phyloP scores from a whole-genome alignment of 169 alveolate species.

The Babesia bovis region DNA sequence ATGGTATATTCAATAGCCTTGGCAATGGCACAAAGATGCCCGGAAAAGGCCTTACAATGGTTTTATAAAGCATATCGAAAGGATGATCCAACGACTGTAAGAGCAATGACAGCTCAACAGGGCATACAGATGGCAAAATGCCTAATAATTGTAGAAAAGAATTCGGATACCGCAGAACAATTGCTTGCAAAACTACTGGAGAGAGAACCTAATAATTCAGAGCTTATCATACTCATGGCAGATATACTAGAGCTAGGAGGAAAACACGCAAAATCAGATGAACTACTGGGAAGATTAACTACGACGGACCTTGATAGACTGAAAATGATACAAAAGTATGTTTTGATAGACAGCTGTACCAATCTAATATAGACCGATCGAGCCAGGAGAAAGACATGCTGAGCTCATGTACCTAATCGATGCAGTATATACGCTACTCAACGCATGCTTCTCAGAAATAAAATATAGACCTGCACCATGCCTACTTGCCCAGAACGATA shows the following conservation, averaged over 20 bases:
- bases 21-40: constrained; percentile 16
- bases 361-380: constrained; percentile 38
- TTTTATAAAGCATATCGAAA: constrained; percentile 44
- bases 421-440: not conserved
- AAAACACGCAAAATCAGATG: constrained; percentile 53
- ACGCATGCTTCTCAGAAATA: not conserved
- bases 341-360: not conserved
- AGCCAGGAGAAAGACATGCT: constrained; percentile 41
- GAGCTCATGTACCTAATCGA: not conserved
- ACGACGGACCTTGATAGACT: constrained; percentile 48
- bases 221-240: constrained; percentile 53
- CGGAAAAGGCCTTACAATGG: constrained; percentile 51
- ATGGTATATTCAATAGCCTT: constrained; percentile 21
- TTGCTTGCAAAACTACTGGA: constrained; percentile 28
- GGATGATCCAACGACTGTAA: constrained; percentile 8
- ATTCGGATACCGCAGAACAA: constrained; percentile 14
- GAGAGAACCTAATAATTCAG: constrained; percentile 50
- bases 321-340: constrained; percentile 55
- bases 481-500: not conserved
- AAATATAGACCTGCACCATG: constrained; percentile 14
- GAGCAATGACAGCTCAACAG: constrained; percentile 14
- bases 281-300: constrained; percentile 53
- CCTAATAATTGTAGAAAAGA: constrained; percentile 31
- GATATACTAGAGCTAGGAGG: constrained; percentile 57
- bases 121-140: constrained; percentile 54